phyloP scores from a whole-genome alignment of 352 stramenopile genomes.

The Phytophthora rubi region DNA sequence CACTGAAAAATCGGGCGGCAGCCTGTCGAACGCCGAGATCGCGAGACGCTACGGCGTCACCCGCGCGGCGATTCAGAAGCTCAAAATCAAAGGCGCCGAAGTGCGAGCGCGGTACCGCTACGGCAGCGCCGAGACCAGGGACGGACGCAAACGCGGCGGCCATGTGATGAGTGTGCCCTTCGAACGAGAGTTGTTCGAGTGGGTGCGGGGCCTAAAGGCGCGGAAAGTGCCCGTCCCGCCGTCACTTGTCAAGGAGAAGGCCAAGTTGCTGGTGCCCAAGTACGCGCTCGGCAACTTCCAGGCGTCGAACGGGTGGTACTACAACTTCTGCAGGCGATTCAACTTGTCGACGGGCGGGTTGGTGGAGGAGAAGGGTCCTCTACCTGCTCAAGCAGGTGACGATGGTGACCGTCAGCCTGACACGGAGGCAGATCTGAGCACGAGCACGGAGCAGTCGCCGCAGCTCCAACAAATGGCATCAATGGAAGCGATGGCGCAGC shows the following conservation, averaged over 20 bases:
- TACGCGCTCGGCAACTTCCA: conserved; percentile 49
- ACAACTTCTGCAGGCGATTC: conserved; percentile 57
- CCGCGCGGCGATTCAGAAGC: conserved; percentile 51
- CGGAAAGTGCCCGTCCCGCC: conserved; percentile 52
- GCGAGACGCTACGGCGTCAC: conserved; percentile 55
- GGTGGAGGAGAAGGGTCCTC: conserved; percentile 33
- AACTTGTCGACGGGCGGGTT: conserved; percentile 40
- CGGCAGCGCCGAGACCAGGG: conserved; percentile 44
- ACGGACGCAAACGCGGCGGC: conserved; percentile 46
- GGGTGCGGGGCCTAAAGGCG: conserved; percentile 50
- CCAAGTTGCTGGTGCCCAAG: conserved; percentile 54
- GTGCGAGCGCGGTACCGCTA: conserved; percentile 49
- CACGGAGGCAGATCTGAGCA: no score
- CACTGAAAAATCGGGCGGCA: conserved; percentile 41
- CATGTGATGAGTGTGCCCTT: conserved; percentile 48
- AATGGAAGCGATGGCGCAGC: conserved; percentile 16
- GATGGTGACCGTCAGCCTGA: no score
- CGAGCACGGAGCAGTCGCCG: neutral
- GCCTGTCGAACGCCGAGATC: conserved; percentile 54
- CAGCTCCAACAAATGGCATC: conserved; percentile 25
- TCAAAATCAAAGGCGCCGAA: conserved; percentile 48
- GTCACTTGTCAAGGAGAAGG: conserved; percentile 61
- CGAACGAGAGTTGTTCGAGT: conserved; percentile 53
- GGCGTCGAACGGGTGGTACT: conserved; percentile 63
- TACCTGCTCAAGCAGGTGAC: neutral